A percentile compares a stretch with the other conserved stretches of the same genome.
Evolutionary conservation across 2,329 filamentous ascomycete species (phyloP).

Genomic region (Penicillium sp.): DNA sequence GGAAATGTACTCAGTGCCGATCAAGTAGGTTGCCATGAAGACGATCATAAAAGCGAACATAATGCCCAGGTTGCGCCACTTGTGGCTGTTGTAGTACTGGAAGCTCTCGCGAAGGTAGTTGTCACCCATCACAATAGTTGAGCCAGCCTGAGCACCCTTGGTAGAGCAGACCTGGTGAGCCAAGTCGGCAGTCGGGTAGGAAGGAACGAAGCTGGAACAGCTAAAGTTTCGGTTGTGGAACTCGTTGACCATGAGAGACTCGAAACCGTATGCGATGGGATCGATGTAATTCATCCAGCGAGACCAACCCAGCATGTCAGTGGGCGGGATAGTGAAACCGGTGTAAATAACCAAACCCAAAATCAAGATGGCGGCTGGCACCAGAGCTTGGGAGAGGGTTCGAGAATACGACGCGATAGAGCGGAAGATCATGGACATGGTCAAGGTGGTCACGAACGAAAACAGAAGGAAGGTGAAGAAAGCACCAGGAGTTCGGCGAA

Average conservation of each 20-base stretch:
- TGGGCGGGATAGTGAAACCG: constrained; percentile 43
- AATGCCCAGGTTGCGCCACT: constrained; percentile 70
- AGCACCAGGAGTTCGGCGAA: constrained; percentile 67
- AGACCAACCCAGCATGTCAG: constrained; percentile 73
- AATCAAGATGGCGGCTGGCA: constrained; percentile 52
- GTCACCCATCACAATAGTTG: constrained; percentile 55
- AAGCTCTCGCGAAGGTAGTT: constrained; percentile 56
- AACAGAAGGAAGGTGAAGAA: constrained; percentile 87
- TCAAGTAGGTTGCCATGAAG: constrained; percentile 61
- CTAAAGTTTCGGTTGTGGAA: constrained; percentile 64
- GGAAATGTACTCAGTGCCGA: constrained; percentile 60
- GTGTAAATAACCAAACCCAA: constrained; percentile 47
- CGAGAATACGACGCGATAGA: constrained; percentile 72
- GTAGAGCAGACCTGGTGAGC: constrained; percentile 56
- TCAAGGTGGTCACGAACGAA: constrained; percentile 68
- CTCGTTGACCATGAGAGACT: constrained; percentile 79
- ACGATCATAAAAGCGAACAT: constrained; percentile 63
- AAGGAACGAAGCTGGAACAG: constrained; percentile 48
- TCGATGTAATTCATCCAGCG: constrained; percentile 80
- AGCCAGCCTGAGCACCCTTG: constrained; percentile 58
- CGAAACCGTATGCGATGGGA: constrained; percentile 75
- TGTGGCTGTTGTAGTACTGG: constrained; percentile 57
- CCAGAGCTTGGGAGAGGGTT: constrained; percentile 59
- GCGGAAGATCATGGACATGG: constrained; percentile 84
- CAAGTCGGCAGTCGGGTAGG: constrained; percentile 35